Evolutionary conservation across 345 rosid genomes (phyloP), one percentile per base, ranked within the genome.

Genomic region (Populus simonii): DNA sequence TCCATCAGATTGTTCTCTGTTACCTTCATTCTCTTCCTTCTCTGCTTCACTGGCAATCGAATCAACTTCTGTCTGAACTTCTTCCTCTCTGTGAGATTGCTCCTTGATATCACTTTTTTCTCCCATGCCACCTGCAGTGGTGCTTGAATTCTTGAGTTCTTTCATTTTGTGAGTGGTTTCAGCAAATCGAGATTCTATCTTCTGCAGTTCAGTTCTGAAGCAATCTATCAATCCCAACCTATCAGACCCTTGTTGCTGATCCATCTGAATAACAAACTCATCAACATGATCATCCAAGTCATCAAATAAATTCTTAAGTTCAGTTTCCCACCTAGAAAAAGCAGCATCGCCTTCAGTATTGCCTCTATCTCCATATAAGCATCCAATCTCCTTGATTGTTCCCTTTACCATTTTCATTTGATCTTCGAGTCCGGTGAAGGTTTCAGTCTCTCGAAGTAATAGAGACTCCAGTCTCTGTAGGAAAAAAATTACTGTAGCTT

Each of bases 281-380:
- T 83, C 86, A 0, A 83, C 74, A 17, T 62, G 80, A 59, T 86
- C 81, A 38, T 83, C 86, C 71, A 63, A 57, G 47, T 77, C 80
- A 45, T 20, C 36, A 12, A 83, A 18, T 27, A 65, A 10, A 31
- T 31, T 57, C 63, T 36, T 51, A 25, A 76, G 59, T 63, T 79
- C 66, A 4, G 55, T 71, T 63, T 33, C 71, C 85, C 82, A 76
- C 36, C 69, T 13, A 68, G 43, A 7, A 47, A 68, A 53, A 22
- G 62, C 70, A 75, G 9, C 83, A 76, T 47, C 78, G 2, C 65
- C 78, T 74, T 74, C 76, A 61, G 22, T 3, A 33, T 22, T n/a
- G 66, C 78, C 36, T 23, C 38, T 29, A 4, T 72, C 72, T 45
- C 35, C 71, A 18, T 68, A 62, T 20, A 77, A 74, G 43, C 33